A percentile compares a stretch with the other conserved stretches of the same genome.
Evolutionary conservation across 495 filamentous ascomycete species (phyloP).

Genomic region (Aspergillus funiculosus): DNA sequence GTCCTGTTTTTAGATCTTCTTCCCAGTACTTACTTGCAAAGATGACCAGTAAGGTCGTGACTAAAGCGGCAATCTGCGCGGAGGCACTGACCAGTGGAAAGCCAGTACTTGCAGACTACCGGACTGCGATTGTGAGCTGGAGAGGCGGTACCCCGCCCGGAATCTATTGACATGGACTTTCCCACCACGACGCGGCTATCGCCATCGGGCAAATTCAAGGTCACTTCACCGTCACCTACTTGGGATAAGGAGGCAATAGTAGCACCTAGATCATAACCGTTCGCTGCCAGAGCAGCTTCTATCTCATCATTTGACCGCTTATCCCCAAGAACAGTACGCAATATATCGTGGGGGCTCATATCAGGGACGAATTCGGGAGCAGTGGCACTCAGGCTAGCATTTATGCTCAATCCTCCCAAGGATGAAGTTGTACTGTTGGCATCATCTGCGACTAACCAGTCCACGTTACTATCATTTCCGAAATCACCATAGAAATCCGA

Average conservation of each 20-base stretch:
- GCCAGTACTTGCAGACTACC: conserved; percentile 92
- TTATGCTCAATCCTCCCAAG: conserved; percentile 52
- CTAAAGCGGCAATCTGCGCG: conserved; percentile 95
- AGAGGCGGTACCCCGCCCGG: conserved; percentile 66
- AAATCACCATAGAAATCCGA: conserved; percentile 87
- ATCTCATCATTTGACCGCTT: conserved; percentile 90
- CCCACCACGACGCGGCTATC: conserved; percentile 67
- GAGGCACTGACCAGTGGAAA: conserved; percentile 87
- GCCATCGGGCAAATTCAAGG: conserved; percentile 27
- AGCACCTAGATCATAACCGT: conserved; percentile 87
- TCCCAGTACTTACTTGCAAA: conserved; percentile 82
- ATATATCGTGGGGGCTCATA: conserved; percentile 98
- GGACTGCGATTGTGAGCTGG: conserved; percentile 65
- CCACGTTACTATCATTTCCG: conserved; percentile 81
- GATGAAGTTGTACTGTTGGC: conserved; percentile 70
- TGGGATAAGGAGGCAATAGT: conserved; percentile 85
- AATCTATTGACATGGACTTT: conserved; percentile 77
- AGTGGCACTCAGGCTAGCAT: conserved; percentile 66
- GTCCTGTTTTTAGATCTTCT: too few relatives aligned
- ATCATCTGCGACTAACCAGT: conserved; percentile 95
- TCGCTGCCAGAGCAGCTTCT: conserved; percentile 76
- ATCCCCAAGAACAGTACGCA: conserved; percentile 89
- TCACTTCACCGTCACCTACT: conserved; percentile 31
- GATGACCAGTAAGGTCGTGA: conserved; percentile 88
- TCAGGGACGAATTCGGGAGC: conserved; percentile 79